Conservation (phyloP, 2,329 filamentous ascomycete genomes). For the Colletotrichum sp. region DNA sequence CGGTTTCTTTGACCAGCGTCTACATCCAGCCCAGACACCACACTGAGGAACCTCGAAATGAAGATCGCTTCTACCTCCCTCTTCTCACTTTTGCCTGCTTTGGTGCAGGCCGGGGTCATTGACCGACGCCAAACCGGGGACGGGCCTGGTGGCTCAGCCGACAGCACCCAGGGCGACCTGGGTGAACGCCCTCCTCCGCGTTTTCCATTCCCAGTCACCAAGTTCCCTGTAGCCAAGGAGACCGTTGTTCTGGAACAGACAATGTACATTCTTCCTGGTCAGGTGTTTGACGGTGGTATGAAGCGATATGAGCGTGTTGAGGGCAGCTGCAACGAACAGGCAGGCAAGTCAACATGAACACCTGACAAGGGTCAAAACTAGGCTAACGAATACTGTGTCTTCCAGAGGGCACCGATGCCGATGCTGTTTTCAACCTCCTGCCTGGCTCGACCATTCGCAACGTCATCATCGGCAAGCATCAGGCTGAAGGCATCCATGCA, state of each 20-base stretch:
- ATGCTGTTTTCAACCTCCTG: slow-evolving; percentile 42
- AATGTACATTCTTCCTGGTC: slow-evolving; percentile 36
- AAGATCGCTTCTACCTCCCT: slow-evolving; percentile 24
- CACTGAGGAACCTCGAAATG: slow-evolving; percentile 18
- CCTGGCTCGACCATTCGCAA: slow-evolving; percentile 40
- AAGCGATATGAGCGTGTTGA: slow-evolving; percentile 42
- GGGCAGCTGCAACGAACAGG: slow-evolving; percentile 47
- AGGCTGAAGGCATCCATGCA: slow-evolving; percentile 36
- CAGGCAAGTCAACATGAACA: not conserved
- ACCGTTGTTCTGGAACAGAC: slow-evolving; percentile 29
- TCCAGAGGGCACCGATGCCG: slow-evolving; percentile 43
- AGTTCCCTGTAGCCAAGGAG: slow-evolving; percentile 31
- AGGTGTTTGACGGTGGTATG: slow-evolving; percentile 39
- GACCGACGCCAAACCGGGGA: slow-evolving; percentile 28
- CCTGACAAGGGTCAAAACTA: not conserved
- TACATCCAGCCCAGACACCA: not conserved
- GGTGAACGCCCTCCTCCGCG: slow-evolving; percentile 30
- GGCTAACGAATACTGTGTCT: not conserved
- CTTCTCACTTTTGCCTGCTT: slow-evolving; percentile 24
- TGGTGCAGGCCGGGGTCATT: slow-evolving; percentile 23
- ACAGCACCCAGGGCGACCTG: slow-evolving; percentile 30
- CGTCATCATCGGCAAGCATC: slow-evolving; percentile 42
- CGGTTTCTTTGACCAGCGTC: not conserved
- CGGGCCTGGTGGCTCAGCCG: slow-evolving; percentile 24
- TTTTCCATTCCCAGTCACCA: slow-evolving; percentile 33